Conservation (phyloP, 257 asterid species). For the Solanum virginianum region DNA sequence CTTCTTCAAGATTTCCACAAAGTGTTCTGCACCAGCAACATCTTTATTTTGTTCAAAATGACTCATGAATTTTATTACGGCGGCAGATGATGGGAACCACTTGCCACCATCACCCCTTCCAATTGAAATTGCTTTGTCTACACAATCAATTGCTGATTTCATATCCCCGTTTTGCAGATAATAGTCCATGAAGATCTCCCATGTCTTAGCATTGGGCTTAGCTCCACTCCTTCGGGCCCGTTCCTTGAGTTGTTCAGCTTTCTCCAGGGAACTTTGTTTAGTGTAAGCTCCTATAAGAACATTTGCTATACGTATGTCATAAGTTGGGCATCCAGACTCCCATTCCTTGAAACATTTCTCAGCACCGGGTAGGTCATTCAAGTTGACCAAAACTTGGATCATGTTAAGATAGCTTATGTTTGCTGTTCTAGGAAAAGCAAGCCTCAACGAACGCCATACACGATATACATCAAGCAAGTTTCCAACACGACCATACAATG, state of each 20-base stretch:
- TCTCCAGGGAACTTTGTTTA: constrained; percentile 36
- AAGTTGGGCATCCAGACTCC: constrained; percentile 38
- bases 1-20: constrained; percentile 45
- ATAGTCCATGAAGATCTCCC: constrained; percentile 75
- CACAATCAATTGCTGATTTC: constrained; percentile 43
- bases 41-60: constrained; percentile 60
- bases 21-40: constrained; percentile 59
- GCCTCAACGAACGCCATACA: constrained; percentile 84
- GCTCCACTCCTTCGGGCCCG: constrained; percentile 52
- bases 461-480: constrained; percentile 73
- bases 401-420: constrained; percentile 77
- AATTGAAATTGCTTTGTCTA: constrained; percentile 39
- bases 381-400: constrained; percentile 69
- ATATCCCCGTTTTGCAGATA: constrained; percentile 45
- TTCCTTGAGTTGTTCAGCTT: constrained; percentile 56
- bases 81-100: constrained; percentile 44
- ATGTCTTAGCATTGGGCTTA: constrained; percentile 69
- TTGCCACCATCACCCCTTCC: constrained; percentile 60
- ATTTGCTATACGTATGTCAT: constrained; percentile 71
- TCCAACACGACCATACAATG: constrained; percentile 76
- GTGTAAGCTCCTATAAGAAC: constrained; percentile 71
- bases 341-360: constrained; percentile 88
- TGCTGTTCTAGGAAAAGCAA: constrained; percentile 74
- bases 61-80: constrained; percentile 39
- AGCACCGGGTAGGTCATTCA: constrained; percentile 87